Base-by-base conservation (phyloP, 2,329 filamentous ascomycete species). In the Aspergillus sp. region DNA sequence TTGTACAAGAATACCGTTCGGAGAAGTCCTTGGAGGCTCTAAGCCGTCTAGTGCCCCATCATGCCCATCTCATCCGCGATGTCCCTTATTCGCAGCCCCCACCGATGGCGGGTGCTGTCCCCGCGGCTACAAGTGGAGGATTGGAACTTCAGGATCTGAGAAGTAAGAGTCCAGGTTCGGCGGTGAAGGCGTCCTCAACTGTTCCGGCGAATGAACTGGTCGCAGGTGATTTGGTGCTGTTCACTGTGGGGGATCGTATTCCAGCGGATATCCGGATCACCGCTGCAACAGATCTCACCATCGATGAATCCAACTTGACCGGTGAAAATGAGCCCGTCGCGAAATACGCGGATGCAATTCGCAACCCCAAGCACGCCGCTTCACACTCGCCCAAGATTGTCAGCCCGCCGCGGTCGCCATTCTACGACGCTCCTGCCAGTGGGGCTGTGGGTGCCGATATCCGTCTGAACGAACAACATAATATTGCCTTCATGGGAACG, bases 401-500 rank as follows among this genome's bases (percentile, higher is more conserved):
- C 34, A 66, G 62, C 23, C 77, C 78, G 38, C 73, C 75, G 20
- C 71, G 78, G 34, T 81, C 81, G 14, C 84, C 84, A 10, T 78
- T 81, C 42, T 85, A 84, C 60, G 78, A 81, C 23, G 82, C 81
- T 16, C 78, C 82, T 25, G 83, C 80, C 29, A 79, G 77, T 55
- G 82, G 81, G 9, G 82, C 77, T 45, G 84, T 81, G 59, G 84
- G 79, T 56, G 83, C 82, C 23, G 86, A 88, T 59, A 82, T 89
- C 42, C 81, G 84, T 45, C 75, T 88, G 47, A 89, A 88, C 56
- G 87, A 88, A 49, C 84, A 87, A 62, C 89, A 88, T 64, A 97
- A 99, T 65, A 92, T 99, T 69, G 94, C 92, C 2, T 97, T 97
- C 71, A 97, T 99, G 92, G 94, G 94, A 23, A 99, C 94, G 2